A percentile compares a stretch with the other conserved stretches of the same genome.
These are phyloP conservation scores for Letharia lupina DNA, from an alignment of 495 filamentous ascomycete genomes.

Conservation along the genomic window DNA sequence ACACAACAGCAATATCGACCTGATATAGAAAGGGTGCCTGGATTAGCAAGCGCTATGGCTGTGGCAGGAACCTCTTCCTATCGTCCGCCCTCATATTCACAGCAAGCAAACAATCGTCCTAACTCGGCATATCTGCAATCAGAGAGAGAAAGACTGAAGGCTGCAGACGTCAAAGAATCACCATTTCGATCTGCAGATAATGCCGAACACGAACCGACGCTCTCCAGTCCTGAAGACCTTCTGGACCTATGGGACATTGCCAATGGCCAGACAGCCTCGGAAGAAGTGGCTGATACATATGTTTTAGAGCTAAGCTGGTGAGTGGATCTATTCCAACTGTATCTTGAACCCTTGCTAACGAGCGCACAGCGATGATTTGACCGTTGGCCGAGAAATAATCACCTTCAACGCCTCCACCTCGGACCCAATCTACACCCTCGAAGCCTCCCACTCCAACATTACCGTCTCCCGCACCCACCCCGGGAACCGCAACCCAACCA, in stretches of 20 bases:
- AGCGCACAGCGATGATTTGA: slow-evolving; percentile 20
- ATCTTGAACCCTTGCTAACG: not conserved
- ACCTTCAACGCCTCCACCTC: slow-evolving; percentile 24
- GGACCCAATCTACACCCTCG: slow-evolving; percentile 22
- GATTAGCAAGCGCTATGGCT: slow-evolving; percentile 16
- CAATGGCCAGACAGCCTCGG: slow-evolving; percentile 23
- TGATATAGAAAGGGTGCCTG: slow-evolving; percentile 15
- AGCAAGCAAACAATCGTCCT: slow-evolving; percentile 10
- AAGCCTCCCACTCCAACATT: slow-evolving; percentile 19
- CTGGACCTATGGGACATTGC: slow-evolving; percentile 23
- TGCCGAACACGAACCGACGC: slow-evolving; percentile 9
- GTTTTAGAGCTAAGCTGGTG: slow-evolving; percentile 24
- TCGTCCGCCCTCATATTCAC: slow-evolving; percentile 9
- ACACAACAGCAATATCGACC: slow-evolving; percentile 62
- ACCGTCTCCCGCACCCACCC: slow-evolving; percentile 22
- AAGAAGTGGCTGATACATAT: slow-evolving; percentile 15
- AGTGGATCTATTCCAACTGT: not conserved
- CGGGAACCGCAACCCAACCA: slow-evolving; percentile 15
- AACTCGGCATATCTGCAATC: slow-evolving; percentile 5
- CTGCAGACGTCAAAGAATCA: slow-evolving; percentile 13
- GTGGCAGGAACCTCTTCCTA: slow-evolving; percentile 18
- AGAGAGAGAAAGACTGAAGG: slow-evolving; percentile 7
- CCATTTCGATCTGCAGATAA: slow-evolving; percentile 18
- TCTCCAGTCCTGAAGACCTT: slow-evolving; percentile 24
- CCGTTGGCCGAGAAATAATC: slow-evolving; percentile 21